Evolutionary conservation across 345 rosid species (phyloP).

Genomic region (Physaria fendleri): DNA sequence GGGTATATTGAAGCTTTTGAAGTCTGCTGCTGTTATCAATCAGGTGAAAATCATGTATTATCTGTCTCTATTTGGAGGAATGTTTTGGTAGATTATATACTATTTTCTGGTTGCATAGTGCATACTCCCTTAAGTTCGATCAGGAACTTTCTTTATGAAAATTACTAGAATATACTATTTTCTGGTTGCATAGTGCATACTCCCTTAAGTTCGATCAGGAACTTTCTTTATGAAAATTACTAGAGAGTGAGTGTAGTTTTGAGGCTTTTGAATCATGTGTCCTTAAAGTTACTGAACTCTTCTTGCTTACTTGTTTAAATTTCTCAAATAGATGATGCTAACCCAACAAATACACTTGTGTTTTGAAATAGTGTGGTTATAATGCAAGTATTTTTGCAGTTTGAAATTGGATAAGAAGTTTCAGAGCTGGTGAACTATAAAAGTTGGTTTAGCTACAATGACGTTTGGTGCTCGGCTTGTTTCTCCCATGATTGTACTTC

Average conservation of each 20-base stretch:
- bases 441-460: conserved; percentile 21
- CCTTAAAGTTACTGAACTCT: not conserved
- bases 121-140: not conserved
- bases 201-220: not conserved
- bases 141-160: too few species aligned
- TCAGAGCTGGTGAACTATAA: not conserved
- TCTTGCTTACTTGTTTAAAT: not conserved
- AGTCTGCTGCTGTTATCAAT: not conserved
- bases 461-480: conserved; percentile 9
- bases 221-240: too few species aligned
- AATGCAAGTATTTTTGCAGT: not conserved
- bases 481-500: conserved; percentile 2
- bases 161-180: not conserved
- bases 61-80: not conserved
- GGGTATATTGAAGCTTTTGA: not conserved
- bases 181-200: not conserved
- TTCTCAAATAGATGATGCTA: not conserved
- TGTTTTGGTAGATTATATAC: not conserved
- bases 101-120: not conserved
- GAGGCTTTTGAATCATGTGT: not conserved
- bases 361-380: not conserved
- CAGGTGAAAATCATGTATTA: not conserved
- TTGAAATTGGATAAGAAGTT: not conserved
- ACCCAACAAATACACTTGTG: not conserved
- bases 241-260: not conserved